Base-by-base conservation (phyloP, 371 early-diverging fungal species). In the Basidiobolus meristosporus region DNA sequence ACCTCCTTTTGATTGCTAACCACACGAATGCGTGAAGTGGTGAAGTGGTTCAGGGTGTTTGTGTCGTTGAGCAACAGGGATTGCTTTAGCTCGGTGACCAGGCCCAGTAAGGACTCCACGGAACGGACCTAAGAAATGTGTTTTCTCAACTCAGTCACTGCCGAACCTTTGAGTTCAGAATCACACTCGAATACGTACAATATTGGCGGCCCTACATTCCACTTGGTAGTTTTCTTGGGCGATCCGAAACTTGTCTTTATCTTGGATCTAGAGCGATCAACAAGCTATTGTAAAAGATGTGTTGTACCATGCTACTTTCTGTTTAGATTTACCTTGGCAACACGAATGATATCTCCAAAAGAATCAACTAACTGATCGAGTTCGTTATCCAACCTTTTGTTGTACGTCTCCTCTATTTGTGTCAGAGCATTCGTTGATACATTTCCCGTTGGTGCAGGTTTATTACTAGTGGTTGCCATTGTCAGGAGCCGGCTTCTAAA, bases 221-320 rank as follows among this genome's bases (percentile, higher is more conserved):
- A 76, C 68, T 33, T 71, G 70, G 46, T 75, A 76, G 6, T 69
- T 69, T 57, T 80, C 81, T 45, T 80, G 75, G 15, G 75, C 70
- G 0, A 77, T 61, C 44, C 70, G 68, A 48, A 70, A 73, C 44
- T 68, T 70, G 47, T 77, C 77, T 51, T 80, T 80, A 15, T 68
- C 63, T 47, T 63, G 54, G 35, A 60, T 56, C 55, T 63, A 45
- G 35, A 6, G 41, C 11, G 17, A 14, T 23, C 11, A 46, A 45
- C 19, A 47, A 37, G 23, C 46, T 47, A 17, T 38, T 38, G 37
- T 46, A 45, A 6, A 38, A 41, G 41, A 47, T 47, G 46, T 50
- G 35, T 31, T 22, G 12, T 19, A 32, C 3, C 9, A 36, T 7
- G 19, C 3, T 23, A 14, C 34, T 15, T 21, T 15, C 17, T 22